These are phyloP conservation scores for Paramecium sexaurelia DNA, from an alignment of 73 alveolate genomes.

Conservation along the genomic window DNA sequence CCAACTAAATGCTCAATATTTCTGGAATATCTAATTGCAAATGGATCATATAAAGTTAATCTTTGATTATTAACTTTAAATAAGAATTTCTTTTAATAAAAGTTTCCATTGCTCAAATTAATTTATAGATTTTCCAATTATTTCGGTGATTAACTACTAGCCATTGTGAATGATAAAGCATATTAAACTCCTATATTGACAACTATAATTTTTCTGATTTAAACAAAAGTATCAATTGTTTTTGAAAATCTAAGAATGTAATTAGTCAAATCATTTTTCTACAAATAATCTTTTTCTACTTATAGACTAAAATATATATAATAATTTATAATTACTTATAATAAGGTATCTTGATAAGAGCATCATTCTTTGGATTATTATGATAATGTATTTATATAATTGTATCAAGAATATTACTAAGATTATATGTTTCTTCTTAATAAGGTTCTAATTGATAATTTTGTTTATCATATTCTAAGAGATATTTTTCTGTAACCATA, in stretches of 20 bases:
- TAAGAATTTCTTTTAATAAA: background rate
- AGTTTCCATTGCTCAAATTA: slow-evolving; percentile 41
- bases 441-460: background rate
- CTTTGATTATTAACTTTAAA: background rate
- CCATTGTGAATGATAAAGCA: background rate
- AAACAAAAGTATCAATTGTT: slow-evolving; percentile 36
- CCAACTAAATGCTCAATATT: slow-evolving; percentile 23
- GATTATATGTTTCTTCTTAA: background rate
- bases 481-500: background rate
- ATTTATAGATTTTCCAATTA: background rate
- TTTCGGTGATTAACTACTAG: background rate
- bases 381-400: background rate
- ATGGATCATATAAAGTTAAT: background rate
- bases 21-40: slow-evolving; percentile 39
- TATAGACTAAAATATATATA: background rate
- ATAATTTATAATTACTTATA: background rate
- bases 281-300: background rate
- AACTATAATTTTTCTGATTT: background rate
- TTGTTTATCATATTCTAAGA: background rate
- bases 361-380: background rate
- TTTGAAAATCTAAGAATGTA: slow-evolving; percentile 4
- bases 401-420: background rate
- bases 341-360: background rate
- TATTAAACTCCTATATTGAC: background rate
- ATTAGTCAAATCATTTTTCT: background rate